A percentile compares a stretch with the other conserved stretches of the same genome.
Conservation (phyloP, 139 green algal genomes). For the Nannochloris sp. region DNA sequence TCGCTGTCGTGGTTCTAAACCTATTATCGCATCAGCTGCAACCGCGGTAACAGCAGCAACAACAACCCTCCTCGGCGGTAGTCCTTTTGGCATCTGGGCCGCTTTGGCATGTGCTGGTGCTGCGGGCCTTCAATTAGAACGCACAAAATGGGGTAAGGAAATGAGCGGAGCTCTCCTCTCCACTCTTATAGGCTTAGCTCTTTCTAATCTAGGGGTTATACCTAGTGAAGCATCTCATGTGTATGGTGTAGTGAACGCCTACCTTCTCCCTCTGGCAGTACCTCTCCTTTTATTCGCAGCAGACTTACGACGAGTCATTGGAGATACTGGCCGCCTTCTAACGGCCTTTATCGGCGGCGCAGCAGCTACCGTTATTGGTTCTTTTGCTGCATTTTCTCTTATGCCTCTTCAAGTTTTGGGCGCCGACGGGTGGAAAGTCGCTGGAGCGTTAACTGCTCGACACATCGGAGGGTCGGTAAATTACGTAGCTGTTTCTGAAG, state of each 20-base stretch:
- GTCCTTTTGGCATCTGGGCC: conserved; percentile 57
- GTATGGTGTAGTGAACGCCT: conserved; percentile 67
- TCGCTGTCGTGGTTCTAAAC: too few relatives aligned
- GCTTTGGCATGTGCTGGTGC: conserved; percentile 40
- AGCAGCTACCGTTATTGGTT: conserved; percentile 53
- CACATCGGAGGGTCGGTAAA: conserved; percentile 92
- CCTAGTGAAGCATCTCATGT: conserved; percentile 25
- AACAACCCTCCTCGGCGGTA: too few relatives aligned
- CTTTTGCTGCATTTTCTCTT: conserved; percentile 51
- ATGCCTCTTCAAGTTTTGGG: conserved; percentile 61
- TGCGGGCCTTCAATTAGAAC: conserved; percentile 54
- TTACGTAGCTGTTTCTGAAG: conserved; percentile 78
- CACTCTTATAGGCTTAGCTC: conserved; percentile 62
- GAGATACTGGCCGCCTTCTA: conserved; percentile 67
- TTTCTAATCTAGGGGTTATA: conserved; percentile 67
- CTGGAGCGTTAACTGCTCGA: conserved; percentile 67
- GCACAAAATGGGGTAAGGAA: conserved; percentile 56
- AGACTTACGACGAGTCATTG: conserved; percentile 66
- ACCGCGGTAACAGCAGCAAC: too few relatives aligned
- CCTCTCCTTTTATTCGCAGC: conserved; percentile 83
- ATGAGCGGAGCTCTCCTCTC: conserved; percentile 71
- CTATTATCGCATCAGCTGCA: too few relatives aligned
- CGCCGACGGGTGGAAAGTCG: conserved; percentile 69
- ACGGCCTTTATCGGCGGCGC: conserved; percentile 61
- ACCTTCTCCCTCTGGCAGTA: conserved; percentile 82